Conservation (phyloP, 495 filamentous ascomycete genomes). For the Penicillium turbatum region DNA sequence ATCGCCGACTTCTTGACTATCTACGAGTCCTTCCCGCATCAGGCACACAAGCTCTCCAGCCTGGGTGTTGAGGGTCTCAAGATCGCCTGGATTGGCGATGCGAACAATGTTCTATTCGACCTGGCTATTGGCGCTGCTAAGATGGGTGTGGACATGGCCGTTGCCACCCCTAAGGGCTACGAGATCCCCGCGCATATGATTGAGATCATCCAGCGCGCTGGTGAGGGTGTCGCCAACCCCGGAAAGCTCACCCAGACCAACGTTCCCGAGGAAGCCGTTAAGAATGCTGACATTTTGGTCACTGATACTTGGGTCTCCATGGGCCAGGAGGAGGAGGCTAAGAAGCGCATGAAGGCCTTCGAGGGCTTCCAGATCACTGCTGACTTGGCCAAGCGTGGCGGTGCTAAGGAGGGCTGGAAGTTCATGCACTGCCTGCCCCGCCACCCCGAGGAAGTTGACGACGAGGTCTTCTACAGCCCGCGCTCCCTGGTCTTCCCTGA, state of each 20-base stretch:
- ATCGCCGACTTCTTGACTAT: conserved; percentile 92
- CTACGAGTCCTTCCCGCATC: conserved; percentile 62
- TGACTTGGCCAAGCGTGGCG: conserved; percentile 75
- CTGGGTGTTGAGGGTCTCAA: conserved; percentile 77
- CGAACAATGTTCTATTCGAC: conserved; percentile 95
- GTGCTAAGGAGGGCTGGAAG: conserved; percentile 85
- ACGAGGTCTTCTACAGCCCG: conserved; percentile 86
- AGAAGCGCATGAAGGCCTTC: conserved; percentile 73
- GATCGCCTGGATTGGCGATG: conserved; percentile 93
- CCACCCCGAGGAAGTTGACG: conserved; percentile 87
- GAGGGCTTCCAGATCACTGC: conserved; percentile 84
- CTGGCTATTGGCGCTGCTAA: conserved; percentile 80
- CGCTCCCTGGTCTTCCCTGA: conserved; percentile 86
- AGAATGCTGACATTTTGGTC: conserved; percentile 81
- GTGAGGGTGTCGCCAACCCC: conserved; percentile 48
- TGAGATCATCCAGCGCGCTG: conserved; percentile 59
- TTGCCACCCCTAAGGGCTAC: conserved; percentile 83
- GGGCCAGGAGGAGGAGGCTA: conserved; percentile 86
- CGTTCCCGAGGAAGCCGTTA: conserved; percentile 82
- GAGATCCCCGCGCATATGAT: conserved; percentile 69
- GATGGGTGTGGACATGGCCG: conserved; percentile 76
- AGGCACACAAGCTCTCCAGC: conserved; percentile 38
- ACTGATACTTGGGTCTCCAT: conserved; percentile 98
- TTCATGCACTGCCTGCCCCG: conserved; percentile 99
- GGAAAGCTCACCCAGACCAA: conserved; percentile 70